A percentile compares a stretch with the other conserved stretches of the same genome.
These are phyloP conservation scores for Trichophyton equinum DNA, from an alignment of 2,329 filamentous ascomycete species.

Conservation along the genomic window DNA sequence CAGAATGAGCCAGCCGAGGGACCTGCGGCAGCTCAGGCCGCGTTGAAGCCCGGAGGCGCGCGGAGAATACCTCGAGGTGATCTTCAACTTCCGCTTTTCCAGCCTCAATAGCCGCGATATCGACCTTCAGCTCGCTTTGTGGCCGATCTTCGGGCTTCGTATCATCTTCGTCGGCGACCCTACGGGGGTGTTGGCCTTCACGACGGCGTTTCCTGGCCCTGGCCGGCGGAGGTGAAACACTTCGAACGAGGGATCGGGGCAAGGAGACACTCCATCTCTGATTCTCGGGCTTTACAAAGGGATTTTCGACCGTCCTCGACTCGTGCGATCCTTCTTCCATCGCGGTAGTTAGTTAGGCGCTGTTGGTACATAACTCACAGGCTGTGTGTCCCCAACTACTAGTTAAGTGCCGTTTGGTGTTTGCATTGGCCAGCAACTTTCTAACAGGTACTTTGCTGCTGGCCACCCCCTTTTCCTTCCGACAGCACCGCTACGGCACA, in stretches of 20 bases:
- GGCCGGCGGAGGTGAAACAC: constrained; percentile 21
- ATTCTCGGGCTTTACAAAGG: constrained; percentile 6
- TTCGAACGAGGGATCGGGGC: constrained; percentile 12
- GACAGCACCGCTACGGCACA: no score
- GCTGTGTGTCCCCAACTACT: no score
- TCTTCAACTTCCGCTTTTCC: constrained; percentile 37
- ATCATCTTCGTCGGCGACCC: background rate
- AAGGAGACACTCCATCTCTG: constrained; percentile 5
- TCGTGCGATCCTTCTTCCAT: background rate
- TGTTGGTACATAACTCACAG: background rate
- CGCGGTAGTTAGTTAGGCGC: background rate
- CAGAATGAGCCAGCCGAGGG: constrained; percentile 29
- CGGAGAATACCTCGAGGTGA: constrained; percentile 38
- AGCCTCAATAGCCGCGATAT: constrained; percentile 40
- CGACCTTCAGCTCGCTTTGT: background rate
- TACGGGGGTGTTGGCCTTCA: background rate
- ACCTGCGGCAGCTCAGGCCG: constrained; percentile 12
- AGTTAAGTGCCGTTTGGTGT: background rate
- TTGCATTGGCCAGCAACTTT: background rate
- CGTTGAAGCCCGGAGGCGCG: constrained; percentile 26
- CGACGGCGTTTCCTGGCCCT: constrained; percentile 3
- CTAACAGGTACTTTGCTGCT: background rate
- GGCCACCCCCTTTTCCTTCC: background rate
- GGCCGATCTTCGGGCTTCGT: background rate
- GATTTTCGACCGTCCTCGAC: background rate